Base-by-base conservation (phyloP, 2,329 filamentous ascomycete genomes). In the Hypoxylon sp. region DNA sequence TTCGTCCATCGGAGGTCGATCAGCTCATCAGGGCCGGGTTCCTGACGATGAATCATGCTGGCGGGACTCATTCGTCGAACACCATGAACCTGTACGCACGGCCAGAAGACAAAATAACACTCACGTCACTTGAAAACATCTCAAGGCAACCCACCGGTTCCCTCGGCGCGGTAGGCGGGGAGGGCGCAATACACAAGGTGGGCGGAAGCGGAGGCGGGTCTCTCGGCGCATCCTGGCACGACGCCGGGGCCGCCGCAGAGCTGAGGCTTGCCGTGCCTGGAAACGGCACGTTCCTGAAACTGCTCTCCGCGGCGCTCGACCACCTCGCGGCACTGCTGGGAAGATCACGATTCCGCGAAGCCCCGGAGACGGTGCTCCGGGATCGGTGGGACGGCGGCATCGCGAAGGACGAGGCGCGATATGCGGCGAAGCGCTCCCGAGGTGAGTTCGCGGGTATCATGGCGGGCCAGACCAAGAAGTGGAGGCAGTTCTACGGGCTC, bases 361-460 rank as follows among this genome's bases (percentile, higher is more conserved):
- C 79, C 21, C 83, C 87, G 1, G 78, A 87, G 68, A 72, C 74
- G 27, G 71, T 83, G 59, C 72, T 91, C 27, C 75, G 76, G 27
- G 87, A 91, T 68, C 79, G 84, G 40, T 91, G 89, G 82, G 84
- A 91, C 57, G 88, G 87, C 8, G 86, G 85, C 3, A 71, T 82
- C n/a, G 71, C 73, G 2, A 70, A 65, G 8, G 74, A 76, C 13
- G 77, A 78, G 20, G 68, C 73, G 13, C 73, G 73, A 20, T 68
- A 72, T 50, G 75, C 75, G 12, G 66, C 61, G 4, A 83, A 80
- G 69, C 75, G 74, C 50, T 71, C 73, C 12, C 71, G 83, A 44
- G 79, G 82, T 1, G 81, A 84, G 62, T 82, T 79, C 61, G 69
- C 68, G 4, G 83, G 83, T 5, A 74, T 86, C 2, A 62, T 84